Evolutionary conservation across 306 rosid genomes (phyloP).

Genomic region (Cicer cuneatum): DNA sequence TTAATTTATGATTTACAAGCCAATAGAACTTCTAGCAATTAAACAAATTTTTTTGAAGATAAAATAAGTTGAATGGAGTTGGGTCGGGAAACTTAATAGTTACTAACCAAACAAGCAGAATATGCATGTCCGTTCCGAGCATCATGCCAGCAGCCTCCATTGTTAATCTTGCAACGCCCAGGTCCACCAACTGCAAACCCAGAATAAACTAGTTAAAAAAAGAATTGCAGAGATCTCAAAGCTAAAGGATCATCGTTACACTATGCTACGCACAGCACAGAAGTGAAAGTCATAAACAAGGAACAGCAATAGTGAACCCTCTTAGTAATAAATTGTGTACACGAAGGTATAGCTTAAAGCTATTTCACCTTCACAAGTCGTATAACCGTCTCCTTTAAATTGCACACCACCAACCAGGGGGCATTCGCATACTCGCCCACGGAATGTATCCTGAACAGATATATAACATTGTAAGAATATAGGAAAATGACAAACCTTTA

Average conservation of each 20-base stretch:
- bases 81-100: slow-evolving; percentile 17
- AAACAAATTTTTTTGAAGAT: background rate
- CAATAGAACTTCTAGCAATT: slow-evolving; percentile 11
- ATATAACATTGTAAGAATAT: slow-evolving; percentile 20
- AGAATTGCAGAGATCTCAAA: slow-evolving; percentile 15
- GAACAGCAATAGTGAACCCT: slow-evolving; percentile 3
- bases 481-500: background rate
- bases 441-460: slow-evolving; percentile 78
- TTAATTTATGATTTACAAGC: slow-evolving; percentile 21
- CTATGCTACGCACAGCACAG: slow-evolving; percentile 17
- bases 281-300: slow-evolving; percentile 36
- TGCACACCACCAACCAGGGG: slow-evolving; percentile 90
- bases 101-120: slow-evolving; percentile 82
- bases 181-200: slow-evolving; percentile 80
- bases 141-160: slow-evolving; percentile 95
- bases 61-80: slow-evolving; percentile 6
- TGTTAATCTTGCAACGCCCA: slow-evolving; percentile 86
- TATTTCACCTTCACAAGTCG: slow-evolving; percentile 71
- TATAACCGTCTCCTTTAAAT: slow-evolving; percentile 93
- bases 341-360: slow-evolving; percentile 18
- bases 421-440: slow-evolving; percentile 95
- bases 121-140: slow-evolving; percentile 73
- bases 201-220: slow-evolving; percentile 40
- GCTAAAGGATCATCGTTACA: slow-evolving; percentile 13
- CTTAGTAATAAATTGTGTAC: slow-evolving; percentile 19